phyloP scores from a whole-genome alignment of 768 basidiomycete species.

The Agaricus subrufescens region DNA sequence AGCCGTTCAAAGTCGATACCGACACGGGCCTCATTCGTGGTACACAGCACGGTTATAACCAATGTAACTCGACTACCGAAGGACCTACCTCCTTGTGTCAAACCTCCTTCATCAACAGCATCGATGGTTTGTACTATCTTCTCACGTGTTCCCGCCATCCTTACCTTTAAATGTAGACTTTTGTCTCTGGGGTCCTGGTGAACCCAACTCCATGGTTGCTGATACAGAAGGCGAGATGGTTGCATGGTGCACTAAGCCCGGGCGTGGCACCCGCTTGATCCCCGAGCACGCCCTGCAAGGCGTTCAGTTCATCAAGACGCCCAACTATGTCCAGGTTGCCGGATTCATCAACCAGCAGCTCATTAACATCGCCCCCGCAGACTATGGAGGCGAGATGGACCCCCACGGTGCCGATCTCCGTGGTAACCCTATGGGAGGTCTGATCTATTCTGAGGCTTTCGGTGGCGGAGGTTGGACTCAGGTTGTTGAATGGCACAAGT shows the following conservation, averaged over 20 bases:
- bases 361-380: slow-evolving; percentile 49
- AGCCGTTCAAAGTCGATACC: slow-evolving; percentile 36
- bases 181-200: slow-evolving; percentile 56
- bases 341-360: slow-evolving; percentile 55
- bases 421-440: slow-evolving; percentile 77
- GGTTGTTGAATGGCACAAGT: slow-evolving; percentile 70
- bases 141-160: background rate
- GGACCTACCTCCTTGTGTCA: slow-evolving; percentile 56
- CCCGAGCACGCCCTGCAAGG: slow-evolving; percentile 60
- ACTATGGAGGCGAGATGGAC: slow-evolving; percentile 78
- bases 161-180: slow-evolving; percentile 38
- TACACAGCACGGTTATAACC: slow-evolving; percentile 59
- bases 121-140: slow-evolving; percentile 29
- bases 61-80: slow-evolving; percentile 66
- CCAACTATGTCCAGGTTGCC: slow-evolving; percentile 57
- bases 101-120: slow-evolving; percentile 51
- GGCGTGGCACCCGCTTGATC: slow-evolving; percentile 69
- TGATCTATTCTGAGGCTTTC: slow-evolving; percentile 60
- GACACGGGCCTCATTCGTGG: slow-evolving; percentile 31
- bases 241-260: slow-evolving; percentile 72
- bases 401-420: slow-evolving; percentile 70
- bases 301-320: slow-evolving; percentile 61
- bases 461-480: slow-evolving; percentile 41
- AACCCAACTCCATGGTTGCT: slow-evolving; percentile 53
- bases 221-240: slow-evolving; percentile 72